phyloP scores from a whole-genome alignment of 306 rosid genomes.

The Inga leiocalycina region DNA sequence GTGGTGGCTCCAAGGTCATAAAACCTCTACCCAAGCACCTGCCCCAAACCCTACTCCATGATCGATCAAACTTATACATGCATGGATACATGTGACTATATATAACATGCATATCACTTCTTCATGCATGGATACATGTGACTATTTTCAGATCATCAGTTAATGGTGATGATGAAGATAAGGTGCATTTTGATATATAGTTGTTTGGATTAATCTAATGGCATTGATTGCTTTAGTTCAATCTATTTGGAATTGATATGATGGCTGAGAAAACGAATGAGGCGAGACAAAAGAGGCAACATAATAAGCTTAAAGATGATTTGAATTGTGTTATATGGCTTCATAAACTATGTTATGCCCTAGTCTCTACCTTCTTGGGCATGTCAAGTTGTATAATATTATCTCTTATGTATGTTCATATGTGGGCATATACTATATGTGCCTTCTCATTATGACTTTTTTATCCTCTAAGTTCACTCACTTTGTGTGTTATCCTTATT shows the following conservation, averaged over 20 bases:
- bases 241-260: background rate
- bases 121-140: background rate
- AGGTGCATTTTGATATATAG: background rate
- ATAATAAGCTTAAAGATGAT: background rate
- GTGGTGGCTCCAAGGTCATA: background rate
- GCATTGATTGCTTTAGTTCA: background rate
- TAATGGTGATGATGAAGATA: background rate
- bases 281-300: background rate
- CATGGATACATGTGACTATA: background rate
- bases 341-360: background rate
- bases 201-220: background rate
- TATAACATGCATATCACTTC: background rate
- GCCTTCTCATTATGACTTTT: too few species aligned
- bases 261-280: background rate
- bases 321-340: background rate
- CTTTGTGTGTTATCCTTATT: too few species aligned
- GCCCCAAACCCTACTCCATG: conserved; percentile 4
- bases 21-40: background rate
- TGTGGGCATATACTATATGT: too few species aligned
- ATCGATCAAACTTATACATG: background rate
- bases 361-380: too few species aligned
- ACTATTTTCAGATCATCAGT: background rate
- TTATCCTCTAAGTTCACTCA: too few species aligned
- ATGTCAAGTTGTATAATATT: background rate
- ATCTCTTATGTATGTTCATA: background rate